phyloP scores from a whole-genome alignment of 2,329 filamentous ascomycete species.

The Cryphonectria japonica region DNA sequence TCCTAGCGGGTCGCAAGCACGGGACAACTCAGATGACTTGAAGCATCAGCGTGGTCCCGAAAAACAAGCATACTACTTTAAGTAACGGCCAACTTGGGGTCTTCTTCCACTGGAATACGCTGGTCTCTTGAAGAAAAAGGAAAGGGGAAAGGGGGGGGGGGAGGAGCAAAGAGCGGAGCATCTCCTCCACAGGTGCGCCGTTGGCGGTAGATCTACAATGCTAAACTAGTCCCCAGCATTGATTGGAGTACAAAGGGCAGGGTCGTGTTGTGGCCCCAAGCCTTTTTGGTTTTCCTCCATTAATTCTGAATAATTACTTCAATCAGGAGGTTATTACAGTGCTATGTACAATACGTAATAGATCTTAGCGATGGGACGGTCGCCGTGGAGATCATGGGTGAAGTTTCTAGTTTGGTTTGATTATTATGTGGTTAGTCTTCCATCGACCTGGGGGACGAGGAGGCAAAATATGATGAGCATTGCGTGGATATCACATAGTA shows the following conservation, averaged over 20 bases:
- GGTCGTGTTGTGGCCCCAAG: background rate
- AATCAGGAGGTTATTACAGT: background rate
- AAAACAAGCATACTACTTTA: background rate
- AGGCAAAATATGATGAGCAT: background rate
- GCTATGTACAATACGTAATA: background rate
- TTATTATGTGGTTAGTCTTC: background rate
- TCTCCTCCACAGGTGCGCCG: conserved; percentile 13
- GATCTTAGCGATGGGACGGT: conserved; percentile 6
- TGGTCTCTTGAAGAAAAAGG: background rate
- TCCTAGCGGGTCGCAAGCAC: background rate
- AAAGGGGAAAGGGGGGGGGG: too few relatives aligned
- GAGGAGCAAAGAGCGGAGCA: conserved; percentile 20
- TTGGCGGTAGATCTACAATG: conserved; percentile 4
- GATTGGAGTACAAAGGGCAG: background rate
- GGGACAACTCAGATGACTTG: conserved; percentile 13
- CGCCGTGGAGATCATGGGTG: background rate
- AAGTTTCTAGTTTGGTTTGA: background rate
- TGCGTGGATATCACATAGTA: background rate
- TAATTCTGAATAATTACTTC: background rate
- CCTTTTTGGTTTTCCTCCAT: background rate
- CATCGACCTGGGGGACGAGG: background rate
- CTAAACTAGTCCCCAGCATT: background rate
- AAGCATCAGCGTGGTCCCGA: conserved; percentile 8
- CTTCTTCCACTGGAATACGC: background rate
- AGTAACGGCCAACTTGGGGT: background rate